Conservation (phyloP, 768 basidiomycete species). For the Tylopilus sp. region DNA sequence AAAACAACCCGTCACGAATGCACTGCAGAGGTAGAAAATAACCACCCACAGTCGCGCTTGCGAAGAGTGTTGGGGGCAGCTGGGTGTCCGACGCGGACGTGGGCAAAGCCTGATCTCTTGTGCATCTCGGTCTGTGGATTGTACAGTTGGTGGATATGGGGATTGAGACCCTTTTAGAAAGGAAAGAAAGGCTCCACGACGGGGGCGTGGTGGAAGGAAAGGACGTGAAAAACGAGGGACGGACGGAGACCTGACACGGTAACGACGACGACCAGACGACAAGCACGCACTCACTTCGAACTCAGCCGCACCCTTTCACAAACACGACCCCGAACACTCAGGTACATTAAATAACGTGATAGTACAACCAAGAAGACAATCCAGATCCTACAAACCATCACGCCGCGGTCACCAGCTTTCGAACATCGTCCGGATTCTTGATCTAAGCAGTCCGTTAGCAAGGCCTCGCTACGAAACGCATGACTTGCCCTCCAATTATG, state of each 20-base stretch:
- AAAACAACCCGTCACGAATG: not conserved
- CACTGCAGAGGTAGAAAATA: not conserved
- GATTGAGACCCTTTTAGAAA: slow-evolving; percentile 5
- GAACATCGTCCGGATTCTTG: slow-evolving; percentile 17
- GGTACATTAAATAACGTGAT: not conserved
- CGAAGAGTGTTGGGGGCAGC: slow-evolving; percentile 14
- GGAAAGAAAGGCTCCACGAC: slow-evolving; percentile 30
- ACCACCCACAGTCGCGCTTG: slow-evolving; percentile 28
- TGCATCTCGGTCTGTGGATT: slow-evolving; percentile 24
- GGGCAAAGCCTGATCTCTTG: slow-evolving; percentile 29
- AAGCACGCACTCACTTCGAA: slow-evolving; percentile 17
- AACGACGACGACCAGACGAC: slow-evolving; percentile 11
- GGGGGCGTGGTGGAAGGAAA: slow-evolving; percentile 20
- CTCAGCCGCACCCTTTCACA: slow-evolving; percentile 14
- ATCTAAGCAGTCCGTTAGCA: slow-evolving; percentile 17
- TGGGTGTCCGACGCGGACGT: slow-evolving; percentile 24
- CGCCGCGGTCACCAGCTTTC: slow-evolving; percentile 13
- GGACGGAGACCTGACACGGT: not conserved
- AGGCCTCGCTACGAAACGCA: not conserved
- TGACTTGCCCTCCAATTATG: slow-evolving; percentile 59
- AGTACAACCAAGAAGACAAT: no score
- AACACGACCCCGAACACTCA: slow-evolving; percentile 11
- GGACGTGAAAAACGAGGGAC: slow-evolving; percentile 14
- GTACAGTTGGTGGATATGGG: slow-evolving; percentile 3
- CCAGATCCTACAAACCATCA: not conserved